Conservation (phyloP, 2,329 filamentous ascomycete genomes). For the Colletotrichum sansevieriae region DNA sequence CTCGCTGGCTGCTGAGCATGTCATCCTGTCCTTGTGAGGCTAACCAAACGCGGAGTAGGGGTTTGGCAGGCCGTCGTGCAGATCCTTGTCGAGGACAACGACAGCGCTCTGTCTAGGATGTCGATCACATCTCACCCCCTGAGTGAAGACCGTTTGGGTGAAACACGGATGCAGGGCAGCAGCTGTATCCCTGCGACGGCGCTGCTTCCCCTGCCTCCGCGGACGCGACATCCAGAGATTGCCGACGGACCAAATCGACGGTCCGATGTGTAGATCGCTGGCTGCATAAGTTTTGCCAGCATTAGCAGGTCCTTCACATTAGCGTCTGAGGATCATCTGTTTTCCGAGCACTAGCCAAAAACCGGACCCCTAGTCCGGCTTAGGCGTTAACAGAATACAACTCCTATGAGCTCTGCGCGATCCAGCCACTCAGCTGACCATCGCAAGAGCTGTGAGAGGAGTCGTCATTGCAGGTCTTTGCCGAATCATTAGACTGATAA, state of each 20-base stretch:
- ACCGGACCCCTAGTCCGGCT: conserved; percentile 9
- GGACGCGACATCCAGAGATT: neutral
- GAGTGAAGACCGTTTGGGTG: conserved; percentile 7
- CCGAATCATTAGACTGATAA: neutral
- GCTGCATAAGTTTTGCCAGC: conserved; percentile 9
- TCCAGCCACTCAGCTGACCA: conserved; percentile 12
- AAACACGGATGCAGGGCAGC: conserved; percentile 7
- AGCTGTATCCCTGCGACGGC: conserved; percentile 11
- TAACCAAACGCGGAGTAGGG: conserved; percentile 13
- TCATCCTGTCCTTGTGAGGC: conserved; percentile 22
- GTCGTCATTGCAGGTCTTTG: conserved; percentile 16
- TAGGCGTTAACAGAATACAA: neutral
- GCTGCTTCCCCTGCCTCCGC: neutral
- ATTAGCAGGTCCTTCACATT: conserved; percentile 2
- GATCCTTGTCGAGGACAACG: conserved; percentile 15
- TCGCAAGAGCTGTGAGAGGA: conserved; percentile 3
- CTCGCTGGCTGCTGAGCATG: conserved; percentile 6
- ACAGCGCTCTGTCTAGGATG: conserved; percentile 21
- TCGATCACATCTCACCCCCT: conserved; percentile 29
- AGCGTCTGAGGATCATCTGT: conserved; percentile 10
- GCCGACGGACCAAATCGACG: neutral
- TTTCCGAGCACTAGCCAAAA: conserved; percentile 17
- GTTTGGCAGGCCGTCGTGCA: conserved; percentile 26
- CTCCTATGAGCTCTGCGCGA: neutral
- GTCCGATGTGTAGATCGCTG: neutral